These are phyloP conservation scores for Remersonia thermophila DNA, from an alignment of 2,329 filamentous ascomycete genomes.

Conservation along the genomic window DNA sequence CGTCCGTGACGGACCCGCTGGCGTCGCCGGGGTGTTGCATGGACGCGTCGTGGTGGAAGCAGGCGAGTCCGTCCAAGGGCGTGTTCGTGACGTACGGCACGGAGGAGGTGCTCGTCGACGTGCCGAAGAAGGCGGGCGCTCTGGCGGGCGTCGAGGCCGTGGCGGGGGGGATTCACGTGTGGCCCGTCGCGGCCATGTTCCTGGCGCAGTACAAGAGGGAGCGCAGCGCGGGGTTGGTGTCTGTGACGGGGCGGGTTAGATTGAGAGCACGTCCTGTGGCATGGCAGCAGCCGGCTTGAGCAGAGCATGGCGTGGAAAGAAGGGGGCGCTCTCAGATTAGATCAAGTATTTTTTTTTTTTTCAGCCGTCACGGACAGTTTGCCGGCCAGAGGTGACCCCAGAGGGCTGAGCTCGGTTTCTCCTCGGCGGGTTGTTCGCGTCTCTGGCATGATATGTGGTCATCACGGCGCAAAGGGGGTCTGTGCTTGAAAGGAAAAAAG, in stretches of 20 bases:
- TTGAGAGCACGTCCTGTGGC: conserved; percentile 16
- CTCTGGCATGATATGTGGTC: conserved; percentile 24
- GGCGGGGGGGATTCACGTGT: conserved; percentile 61
- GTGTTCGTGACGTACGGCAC: conserved; percentile 61
- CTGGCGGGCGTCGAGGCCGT: conserved; percentile 48
- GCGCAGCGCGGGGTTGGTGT: conserved; percentile 21
- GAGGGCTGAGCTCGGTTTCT: conserved; percentile 40
- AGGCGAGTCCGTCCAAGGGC: conserved; percentile 52
- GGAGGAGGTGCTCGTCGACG: conserved; percentile 57
- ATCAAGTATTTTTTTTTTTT: conserved; percentile 42
- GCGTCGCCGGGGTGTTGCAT: conserved; percentile 62
- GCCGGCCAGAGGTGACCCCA: conserved; percentile 32
- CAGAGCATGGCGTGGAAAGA: background rate
- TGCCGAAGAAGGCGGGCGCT: conserved; percentile 41
- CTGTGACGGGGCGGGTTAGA: conserved; percentile 29
- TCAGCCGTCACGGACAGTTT: conserved; percentile 29
- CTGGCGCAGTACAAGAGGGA: conserved; percentile 35
- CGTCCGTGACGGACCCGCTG: conserved; percentile 37
- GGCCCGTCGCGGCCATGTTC: conserved; percentile 62
- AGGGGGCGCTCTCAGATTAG: conserved; percentile 44
- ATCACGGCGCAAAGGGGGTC: conserved; percentile 13
- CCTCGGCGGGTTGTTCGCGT: conserved; percentile 19
- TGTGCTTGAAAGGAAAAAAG: background rate
- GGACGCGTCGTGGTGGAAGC: conserved; percentile 52
- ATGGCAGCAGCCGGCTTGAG: too few relatives aligned